A percentile compares a stretch with the other conserved stretches of the same genome.
Conservation (phyloP, 192 early-diverging fungal genomes). For the Coemansia asiatica region DNA sequence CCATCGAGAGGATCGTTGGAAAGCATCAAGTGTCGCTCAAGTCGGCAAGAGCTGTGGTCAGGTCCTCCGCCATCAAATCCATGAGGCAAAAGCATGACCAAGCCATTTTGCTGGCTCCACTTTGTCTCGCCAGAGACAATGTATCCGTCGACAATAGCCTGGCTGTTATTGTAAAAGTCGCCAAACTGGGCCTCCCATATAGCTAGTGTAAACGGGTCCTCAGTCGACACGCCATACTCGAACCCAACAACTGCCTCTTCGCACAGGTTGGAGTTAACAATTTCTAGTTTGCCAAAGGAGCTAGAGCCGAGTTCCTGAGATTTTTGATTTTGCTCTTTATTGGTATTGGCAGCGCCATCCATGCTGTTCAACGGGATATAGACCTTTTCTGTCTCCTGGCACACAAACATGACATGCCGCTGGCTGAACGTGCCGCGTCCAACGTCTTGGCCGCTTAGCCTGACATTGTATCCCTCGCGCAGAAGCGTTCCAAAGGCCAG, state of each 20-base stretch:
- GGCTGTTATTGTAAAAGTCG: slow-evolving; percentile 97
- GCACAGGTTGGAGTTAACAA: slow-evolving; percentile 88
- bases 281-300: slow-evolving; percentile 66
- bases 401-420: slow-evolving; percentile 94
- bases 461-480: slow-evolving; percentile 79
- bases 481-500: slow-evolving; percentile 88
- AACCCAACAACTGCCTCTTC: slow-evolving; percentile 95
- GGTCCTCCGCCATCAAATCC: slow-evolving; percentile 96
- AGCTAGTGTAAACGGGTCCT: slow-evolving; percentile 83
- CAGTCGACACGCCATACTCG: slow-evolving; percentile 91
- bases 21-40: slow-evolving; percentile 93
- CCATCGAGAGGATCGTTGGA: slow-evolving; percentile 73
- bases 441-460: slow-evolving; percentile 96
- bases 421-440: slow-evolving; percentile 98
- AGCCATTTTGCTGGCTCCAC: slow-evolving; percentile 88
- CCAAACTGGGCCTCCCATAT: slow-evolving; percentile 99
- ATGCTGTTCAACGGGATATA: slow-evolving; percentile 83
- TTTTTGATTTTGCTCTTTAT: slow-evolving; percentile 24
- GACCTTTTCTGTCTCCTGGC: slow-evolving; percentile 81
- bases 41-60: slow-evolving; percentile 85
- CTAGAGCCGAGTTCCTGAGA: not conserved
- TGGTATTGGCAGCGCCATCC: slow-evolving; percentile 10
- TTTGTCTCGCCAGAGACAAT: slow-evolving; percentile 86
- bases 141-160: slow-evolving; percentile 92
- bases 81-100: slow-evolving; percentile 92